These are phyloP conservation scores for Tetradesmus obliquus DNA, from an alignment of 139 green algal genomes.

Conservation along the genomic window DNA sequence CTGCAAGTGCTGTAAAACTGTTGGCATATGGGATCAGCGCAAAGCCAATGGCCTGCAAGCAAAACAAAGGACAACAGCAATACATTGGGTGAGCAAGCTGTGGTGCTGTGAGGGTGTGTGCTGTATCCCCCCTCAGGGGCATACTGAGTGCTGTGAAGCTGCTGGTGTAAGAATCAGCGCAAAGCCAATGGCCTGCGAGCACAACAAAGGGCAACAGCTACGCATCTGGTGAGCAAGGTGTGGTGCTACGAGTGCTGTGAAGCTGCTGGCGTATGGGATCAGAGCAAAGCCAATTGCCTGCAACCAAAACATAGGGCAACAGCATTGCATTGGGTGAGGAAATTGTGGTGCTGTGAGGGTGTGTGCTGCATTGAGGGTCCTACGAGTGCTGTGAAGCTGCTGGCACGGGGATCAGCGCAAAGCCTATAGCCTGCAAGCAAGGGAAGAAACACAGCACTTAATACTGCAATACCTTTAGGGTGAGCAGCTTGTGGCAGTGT, in stretches of 20 bases:
- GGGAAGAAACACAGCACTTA: no score
- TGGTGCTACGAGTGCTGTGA: background rate
- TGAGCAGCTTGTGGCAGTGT: no score
- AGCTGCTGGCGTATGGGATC: background rate
- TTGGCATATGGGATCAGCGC: background rate
- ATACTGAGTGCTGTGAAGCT: background rate
- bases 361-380: background rate
- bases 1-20: background rate
- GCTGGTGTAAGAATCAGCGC: background rate
- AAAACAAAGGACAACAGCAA: background rate
- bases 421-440: background rate
- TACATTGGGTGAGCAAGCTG: background rate
- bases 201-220: no score
- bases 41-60: conserved; percentile 27
- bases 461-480: no score
- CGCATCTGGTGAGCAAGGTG: no score
- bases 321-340: background rate
- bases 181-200: background rate
- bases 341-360: background rate
- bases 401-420: background rate
- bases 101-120: background rate
- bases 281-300: conserved; percentile 34
- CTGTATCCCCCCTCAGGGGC: background rate
- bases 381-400: background rate
- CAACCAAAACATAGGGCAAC: background rate